Conservation (phyloP, 2,329 filamentous ascomycete genomes). For the Colletotrichum navitas region DNA sequence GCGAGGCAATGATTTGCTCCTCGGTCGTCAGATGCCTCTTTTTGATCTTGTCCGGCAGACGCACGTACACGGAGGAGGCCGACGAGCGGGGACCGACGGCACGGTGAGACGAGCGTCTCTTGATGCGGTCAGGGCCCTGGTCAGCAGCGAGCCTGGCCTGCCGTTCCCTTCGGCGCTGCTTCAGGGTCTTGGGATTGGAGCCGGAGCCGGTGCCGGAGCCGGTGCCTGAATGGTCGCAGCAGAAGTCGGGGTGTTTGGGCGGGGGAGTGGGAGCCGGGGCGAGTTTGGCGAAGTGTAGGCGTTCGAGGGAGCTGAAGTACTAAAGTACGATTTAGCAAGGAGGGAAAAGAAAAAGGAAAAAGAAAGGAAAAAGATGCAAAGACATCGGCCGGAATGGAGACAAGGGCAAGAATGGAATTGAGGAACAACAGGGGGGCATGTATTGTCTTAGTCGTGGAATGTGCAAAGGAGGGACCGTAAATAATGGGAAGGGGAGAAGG, state of each 20-base stretch:
- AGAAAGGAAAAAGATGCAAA: constrained; percentile 17
- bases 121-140: constrained; percentile 48
- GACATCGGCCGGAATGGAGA: constrained; percentile 13
- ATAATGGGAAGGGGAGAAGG: background rate
- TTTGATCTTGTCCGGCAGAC: constrained; percentile 79
- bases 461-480: constrained; percentile 23
- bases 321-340: constrained; percentile 51
- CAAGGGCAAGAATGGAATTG: constrained; percentile 32
- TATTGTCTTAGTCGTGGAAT: constrained; percentile 57
- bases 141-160: constrained; percentile 47
- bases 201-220: constrained; percentile 18
- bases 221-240: constrained; percentile 14
- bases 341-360: background rate
- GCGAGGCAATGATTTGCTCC: constrained; percentile 74
- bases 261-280: constrained; percentile 36
- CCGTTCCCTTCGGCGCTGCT: constrained; percentile 36
- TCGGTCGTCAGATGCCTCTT: constrained; percentile 78
- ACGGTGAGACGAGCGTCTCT: constrained; percentile 50
- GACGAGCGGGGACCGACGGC: constrained; percentile 54
- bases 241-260: constrained; percentile 34
- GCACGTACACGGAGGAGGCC: constrained; percentile 75
- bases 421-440: constrained; percentile 49
- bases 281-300: constrained; percentile 66
- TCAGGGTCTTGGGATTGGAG: constrained; percentile 40
- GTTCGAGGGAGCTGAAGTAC: constrained; percentile 81